These are phyloP conservation scores for Colletotrichum endophyticum DNA, from an alignment of 2,329 filamentous ascomycete genomes.

Conservation along the genomic window DNA sequence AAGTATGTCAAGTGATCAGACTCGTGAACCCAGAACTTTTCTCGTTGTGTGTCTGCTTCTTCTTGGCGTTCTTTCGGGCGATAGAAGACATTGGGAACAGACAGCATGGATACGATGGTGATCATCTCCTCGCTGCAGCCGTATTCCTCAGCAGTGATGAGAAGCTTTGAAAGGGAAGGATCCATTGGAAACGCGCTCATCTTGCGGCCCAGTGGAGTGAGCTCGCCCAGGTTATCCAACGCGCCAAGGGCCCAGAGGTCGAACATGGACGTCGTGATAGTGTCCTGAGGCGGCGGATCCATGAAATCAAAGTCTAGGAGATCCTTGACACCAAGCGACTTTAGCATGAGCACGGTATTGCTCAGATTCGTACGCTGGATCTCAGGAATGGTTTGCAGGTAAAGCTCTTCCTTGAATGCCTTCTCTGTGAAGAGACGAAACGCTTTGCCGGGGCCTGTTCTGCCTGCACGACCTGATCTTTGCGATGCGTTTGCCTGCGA, in stretches of 20 bases:
- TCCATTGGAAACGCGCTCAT: conserved; percentile 99
- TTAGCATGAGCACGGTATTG: conserved; percentile 92
- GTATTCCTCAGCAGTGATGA: conserved; percentile 90
- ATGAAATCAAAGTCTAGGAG: conserved; percentile 98
- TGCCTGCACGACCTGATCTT: conserved; percentile 88
- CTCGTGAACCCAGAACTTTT: conserved; percentile 98
- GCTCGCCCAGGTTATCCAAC: conserved; percentile 89
- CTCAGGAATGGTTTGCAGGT: conserved; percentile 95
- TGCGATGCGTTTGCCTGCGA: conserved; percentile 96
- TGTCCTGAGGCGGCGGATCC: conserved; percentile 97
- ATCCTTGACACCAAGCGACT: conserved; percentile 92
- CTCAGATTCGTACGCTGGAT: conserved; percentile 96
- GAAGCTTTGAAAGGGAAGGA: conserved; percentile 89
- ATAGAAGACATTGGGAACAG: conserved; percentile 96
- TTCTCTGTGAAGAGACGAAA: conserved; percentile 94
- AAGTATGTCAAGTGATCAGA: conserved; percentile 95
- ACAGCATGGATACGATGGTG: conserved; percentile 97
- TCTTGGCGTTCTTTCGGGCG: conserved; percentile 95
- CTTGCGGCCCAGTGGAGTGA: conserved; percentile 83
- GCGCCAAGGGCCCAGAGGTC: conserved; percentile 96
- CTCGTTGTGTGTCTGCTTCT: conserved; percentile 91
- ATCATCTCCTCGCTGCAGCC: conserved; percentile 97
- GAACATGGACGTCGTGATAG: conserved; percentile 95
- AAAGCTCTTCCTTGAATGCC: conserved; percentile 94
- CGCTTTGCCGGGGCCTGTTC: conserved; percentile 93